Percentiles rank a stretch among this genome's conserved stretches.
These are phyloP conservation scores for Chlorokybus atmophyticus DNA, from an alignment of 139 green algal genomes.

Conservation along the genomic window DNA sequence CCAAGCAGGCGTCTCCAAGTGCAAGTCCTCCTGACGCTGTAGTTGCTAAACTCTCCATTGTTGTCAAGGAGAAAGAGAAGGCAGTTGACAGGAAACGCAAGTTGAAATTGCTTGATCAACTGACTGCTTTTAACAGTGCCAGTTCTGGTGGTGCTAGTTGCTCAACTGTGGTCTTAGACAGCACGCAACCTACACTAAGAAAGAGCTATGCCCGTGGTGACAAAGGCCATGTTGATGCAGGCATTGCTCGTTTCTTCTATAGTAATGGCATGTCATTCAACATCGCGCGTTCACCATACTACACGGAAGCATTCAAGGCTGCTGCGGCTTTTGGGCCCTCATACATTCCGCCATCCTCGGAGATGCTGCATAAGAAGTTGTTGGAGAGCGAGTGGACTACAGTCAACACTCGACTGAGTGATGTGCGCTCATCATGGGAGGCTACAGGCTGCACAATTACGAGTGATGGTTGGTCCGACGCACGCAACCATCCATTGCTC, in stretches of 20 bases:
- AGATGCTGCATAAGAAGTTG: not conserved
- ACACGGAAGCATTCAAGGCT: not conserved
- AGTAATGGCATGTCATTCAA: conserved; percentile 2
- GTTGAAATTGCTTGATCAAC: no score
- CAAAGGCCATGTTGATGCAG: not conserved
- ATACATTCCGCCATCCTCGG: not conserved
- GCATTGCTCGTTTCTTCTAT: not conserved
- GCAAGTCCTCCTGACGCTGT: no score
- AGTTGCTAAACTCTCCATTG: no score
- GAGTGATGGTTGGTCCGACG: not conserved
- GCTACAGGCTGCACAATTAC: not conserved
- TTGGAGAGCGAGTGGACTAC: not conserved
- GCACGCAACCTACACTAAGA: no score
- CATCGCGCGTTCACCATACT: not conserved
- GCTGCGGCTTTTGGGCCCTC: not conserved
- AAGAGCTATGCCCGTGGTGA: not conserved
- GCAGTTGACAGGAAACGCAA: no score
- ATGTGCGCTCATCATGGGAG: not conserved
- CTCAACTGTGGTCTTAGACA: no score
- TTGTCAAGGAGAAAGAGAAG: no score
- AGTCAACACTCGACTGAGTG: not conserved
- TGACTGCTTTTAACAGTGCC: no score
- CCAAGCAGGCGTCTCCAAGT: no score
- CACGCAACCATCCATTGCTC: not conserved
- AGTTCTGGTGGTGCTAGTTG: no score